phyloP scores from a whole-genome alignment of 2,329 filamentous ascomycete genomes.

The Plenodomus lindquistii region DNA sequence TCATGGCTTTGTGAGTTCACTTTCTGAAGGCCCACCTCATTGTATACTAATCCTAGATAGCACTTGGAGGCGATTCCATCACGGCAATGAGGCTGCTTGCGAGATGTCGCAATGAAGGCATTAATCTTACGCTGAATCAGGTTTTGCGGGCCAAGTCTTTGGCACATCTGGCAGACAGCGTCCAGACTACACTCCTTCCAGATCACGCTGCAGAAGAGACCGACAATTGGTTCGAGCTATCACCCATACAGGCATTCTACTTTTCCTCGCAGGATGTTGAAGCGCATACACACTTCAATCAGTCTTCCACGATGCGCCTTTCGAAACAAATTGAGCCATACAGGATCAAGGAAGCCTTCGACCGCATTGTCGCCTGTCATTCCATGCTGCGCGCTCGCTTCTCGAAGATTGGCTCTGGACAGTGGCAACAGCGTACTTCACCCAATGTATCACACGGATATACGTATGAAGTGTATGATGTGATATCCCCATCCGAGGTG shows the following conservation, averaged over 20 bases:
- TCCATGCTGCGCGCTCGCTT: conserved; percentile 42
- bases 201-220: conserved; percentile 19
- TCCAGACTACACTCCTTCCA: conserved; percentile 8
- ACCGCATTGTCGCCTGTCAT: conserved; percentile 33
- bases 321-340: conserved; percentile 25
- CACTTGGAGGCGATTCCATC: conserved; percentile 40
- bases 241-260: conserved; percentile 52
- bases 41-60: conserved; percentile 13
- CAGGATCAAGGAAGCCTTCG: conserved; percentile 27
- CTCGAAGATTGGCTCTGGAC: conserved; percentile 10
- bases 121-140: conserved; percentile 36
- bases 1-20: conserved; percentile 36
- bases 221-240: conserved; percentile 46
- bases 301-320: conserved; percentile 49
- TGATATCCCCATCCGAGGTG: conserved; percentile 8
- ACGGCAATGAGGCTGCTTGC: conserved; percentile 40
- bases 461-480: conserved; percentile 19
- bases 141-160: conserved; percentile 39
- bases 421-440: conserved; percentile 29
- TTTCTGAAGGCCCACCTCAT: too few species aligned
- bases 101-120: conserved; percentile 35
- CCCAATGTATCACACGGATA: conserved; percentile 18
- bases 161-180: conserved; percentile 28
- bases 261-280: conserved; percentile 40
- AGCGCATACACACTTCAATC: conserved; percentile 49